These are phyloP conservation scores for Suillus alpinus DNA, from an alignment of 768 basidiomycete genomes.

Conservation along the genomic window DNA sequence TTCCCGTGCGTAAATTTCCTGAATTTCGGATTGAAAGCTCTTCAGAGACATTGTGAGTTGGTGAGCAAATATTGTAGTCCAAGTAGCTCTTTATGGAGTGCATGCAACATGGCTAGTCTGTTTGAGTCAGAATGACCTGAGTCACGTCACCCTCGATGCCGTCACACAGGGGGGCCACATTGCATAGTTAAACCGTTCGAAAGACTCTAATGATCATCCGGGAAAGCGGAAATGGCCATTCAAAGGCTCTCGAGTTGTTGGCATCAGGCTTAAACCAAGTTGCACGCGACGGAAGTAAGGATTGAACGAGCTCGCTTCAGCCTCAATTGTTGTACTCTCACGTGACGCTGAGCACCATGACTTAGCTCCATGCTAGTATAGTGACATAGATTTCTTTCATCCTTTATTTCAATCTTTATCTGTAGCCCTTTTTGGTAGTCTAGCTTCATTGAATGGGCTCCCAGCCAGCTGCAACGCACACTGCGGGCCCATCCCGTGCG, in stretches of 20 bases:
- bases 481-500: not conserved
- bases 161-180: slow-evolving; percentile 1
- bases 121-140: not conserved
- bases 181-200: not conserved
- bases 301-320: not conserved
- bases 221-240: not conserved
- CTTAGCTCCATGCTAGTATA: not conserved
- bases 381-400: not conserved
- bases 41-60: slow-evolving; percentile 27
- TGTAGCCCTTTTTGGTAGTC: not conserved
- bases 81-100: not conserved
- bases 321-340: not conserved
- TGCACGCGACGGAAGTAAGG: not conserved
- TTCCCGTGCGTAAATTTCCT: slow-evolving; percentile 71
- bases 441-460: not conserved
- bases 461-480: not conserved
- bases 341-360: not conserved
- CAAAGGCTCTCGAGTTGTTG: not conserved
- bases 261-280: not conserved
- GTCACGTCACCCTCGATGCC: slow-evolving; percentile 3
- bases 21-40: slow-evolving; percentile 66
- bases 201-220: not conserved
- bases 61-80: not conserved
- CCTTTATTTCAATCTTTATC: not conserved
- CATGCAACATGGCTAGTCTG: not conserved